phyloP scores from a whole-genome alignment of 1,139 yeast species.

The Zygoascus hellenicus region DNA sequence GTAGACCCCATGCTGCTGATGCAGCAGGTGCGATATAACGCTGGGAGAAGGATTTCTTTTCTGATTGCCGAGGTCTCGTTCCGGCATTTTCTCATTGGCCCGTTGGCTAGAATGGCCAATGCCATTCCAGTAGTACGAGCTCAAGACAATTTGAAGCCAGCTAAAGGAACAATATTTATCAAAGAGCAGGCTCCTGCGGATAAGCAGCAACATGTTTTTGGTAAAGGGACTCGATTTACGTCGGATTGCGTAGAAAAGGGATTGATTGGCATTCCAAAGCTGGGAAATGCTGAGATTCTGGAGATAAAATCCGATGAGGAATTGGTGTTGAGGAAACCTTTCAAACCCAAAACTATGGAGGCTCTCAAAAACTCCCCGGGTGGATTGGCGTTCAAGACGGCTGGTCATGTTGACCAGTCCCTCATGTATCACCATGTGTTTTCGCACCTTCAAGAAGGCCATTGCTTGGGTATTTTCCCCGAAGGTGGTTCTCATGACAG shows the following conservation, averaged over 20 bases:
- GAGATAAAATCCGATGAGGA: constrained; percentile 72
- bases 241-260: constrained; percentile 63
- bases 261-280: constrained; percentile 69
- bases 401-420: constrained; percentile 80
- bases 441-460: constrained; percentile 68
- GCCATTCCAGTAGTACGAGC: constrained; percentile 89
- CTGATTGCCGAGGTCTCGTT: constrained; percentile 82
- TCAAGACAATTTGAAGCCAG: constrained; percentile 69
- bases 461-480: constrained; percentile 92
- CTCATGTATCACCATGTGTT: constrained; percentile 77
- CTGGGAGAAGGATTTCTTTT: constrained; percentile 72
- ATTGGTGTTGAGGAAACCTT: constrained; percentile 63
- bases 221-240: constrained; percentile 64
- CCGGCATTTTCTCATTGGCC: constrained; percentile 62
- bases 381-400: constrained; percentile 65
- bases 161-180: constrained; percentile 55
- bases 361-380: constrained; percentile 28
- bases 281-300: constrained; percentile 71
- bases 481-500: constrained; percentile 98
- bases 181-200: constrained; percentile 31
- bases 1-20: constrained; percentile 84
- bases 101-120: constrained; percentile 66
- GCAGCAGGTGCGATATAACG: constrained; percentile 71
- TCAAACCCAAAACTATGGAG: constrained; percentile 45
- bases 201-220: constrained; percentile 43